These are phyloP conservation scores for Eurotiales sp. DNA, from an alignment of 2,329 filamentous ascomycete genomes.

Conservation along the genomic window DNA sequence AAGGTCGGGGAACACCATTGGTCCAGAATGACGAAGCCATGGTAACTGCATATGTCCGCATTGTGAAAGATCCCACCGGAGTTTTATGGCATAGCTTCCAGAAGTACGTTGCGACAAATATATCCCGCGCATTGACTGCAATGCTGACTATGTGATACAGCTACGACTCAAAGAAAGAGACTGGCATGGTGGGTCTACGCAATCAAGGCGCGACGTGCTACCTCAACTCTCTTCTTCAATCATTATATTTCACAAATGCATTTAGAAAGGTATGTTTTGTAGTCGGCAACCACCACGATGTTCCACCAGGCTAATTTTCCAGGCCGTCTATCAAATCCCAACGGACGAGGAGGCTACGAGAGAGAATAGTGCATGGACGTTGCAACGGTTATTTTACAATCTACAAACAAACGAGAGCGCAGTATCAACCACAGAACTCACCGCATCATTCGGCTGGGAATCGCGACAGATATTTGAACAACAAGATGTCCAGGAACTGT, in stretches of 20 bases:
- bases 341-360: slow-evolving; percentile 79
- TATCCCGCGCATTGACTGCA: no score
- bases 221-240: slow-evolving; percentile 78
- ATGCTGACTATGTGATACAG: slow-evolving; percentile 24
- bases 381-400: slow-evolving; percentile 92
- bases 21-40: slow-evolving; percentile 47
- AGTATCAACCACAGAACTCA: slow-evolving; percentile 88
- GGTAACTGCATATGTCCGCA: slow-evolving; percentile 46
- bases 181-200: slow-evolving; percentile 91
- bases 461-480: slow-evolving; percentile 97
- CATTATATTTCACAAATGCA: slow-evolving; percentile 81
- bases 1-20: slow-evolving; percentile 59
- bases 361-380: slow-evolving; percentile 84
- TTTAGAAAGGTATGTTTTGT: slow-evolving; percentile 72
- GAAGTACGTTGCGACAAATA: slow-evolving; percentile 30
- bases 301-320: not conserved
- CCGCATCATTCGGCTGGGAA: slow-evolving; percentile 97
- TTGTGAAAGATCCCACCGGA: slow-evolving; percentile 48
- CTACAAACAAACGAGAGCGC: slow-evolving; percentile 81
- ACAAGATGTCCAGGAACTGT: slow-evolving; percentile 96
- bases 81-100: slow-evolving; percentile 48
- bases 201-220: slow-evolving; percentile 96
- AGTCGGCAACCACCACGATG: not conserved
- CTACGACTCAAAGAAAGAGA: slow-evolving; percentile 99
- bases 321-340: slow-evolving; percentile 96